A percentile compares a stretch with the other conserved stretches of the same genome.
phyloP scores from a whole-genome alignment of 352 stramenopile species.

The Phytophthora nicotianae region DNA sequence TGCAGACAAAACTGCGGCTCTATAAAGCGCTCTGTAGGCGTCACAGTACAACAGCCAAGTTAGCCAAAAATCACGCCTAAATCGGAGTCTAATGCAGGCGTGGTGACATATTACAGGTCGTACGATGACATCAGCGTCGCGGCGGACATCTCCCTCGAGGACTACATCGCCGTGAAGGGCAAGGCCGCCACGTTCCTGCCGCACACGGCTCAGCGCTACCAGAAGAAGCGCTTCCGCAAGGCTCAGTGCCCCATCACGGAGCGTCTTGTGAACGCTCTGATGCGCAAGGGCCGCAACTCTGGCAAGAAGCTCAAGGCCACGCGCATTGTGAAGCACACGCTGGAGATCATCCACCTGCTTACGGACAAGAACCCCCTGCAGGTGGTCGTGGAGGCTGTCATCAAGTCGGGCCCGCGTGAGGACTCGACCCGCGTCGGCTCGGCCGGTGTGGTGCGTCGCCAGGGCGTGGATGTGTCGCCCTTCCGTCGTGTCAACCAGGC shows the following conservation, averaged over 20 bases:
- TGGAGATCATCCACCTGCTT: slow-evolving; percentile 99
- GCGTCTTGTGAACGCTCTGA: slow-evolving; percentile 96
- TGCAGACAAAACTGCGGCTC: neutral
- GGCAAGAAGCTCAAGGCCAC: slow-evolving; percentile 99
- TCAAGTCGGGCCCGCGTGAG: slow-evolving; percentile 97
- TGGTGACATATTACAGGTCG: slow-evolving; percentile 70
- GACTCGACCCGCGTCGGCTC: slow-evolving; percentile 99
- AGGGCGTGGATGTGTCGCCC: slow-evolving; percentile 99
- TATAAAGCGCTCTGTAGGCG: neutral
- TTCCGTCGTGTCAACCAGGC: slow-evolving; percentile 99
- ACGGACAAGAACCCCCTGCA: slow-evolving; percentile 99
- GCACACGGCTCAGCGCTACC: slow-evolving; percentile 99
- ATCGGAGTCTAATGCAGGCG: slow-evolving; percentile 28
- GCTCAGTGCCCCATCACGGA: slow-evolving; percentile 99
- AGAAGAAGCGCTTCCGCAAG: slow-evolving; percentile 99
- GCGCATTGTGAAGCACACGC: slow-evolving; percentile 98
- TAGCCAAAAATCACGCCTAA: slow-evolving; percentile 9
- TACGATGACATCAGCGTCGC: slow-evolving; percentile 99
- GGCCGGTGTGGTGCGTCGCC: slow-evolving; percentile 98
- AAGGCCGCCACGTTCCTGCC: slow-evolving; percentile 98
- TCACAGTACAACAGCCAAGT: slow-evolving; percentile 4
- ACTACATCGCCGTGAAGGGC: slow-evolving; percentile 99
- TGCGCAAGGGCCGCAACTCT: slow-evolving; percentile 99
- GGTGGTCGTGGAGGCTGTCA: slow-evolving; percentile 93
- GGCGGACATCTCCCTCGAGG: slow-evolving; percentile 97